Conservation (phyloP, 306 rosid species). For the Fragaria nilgerrensis region DNA sequence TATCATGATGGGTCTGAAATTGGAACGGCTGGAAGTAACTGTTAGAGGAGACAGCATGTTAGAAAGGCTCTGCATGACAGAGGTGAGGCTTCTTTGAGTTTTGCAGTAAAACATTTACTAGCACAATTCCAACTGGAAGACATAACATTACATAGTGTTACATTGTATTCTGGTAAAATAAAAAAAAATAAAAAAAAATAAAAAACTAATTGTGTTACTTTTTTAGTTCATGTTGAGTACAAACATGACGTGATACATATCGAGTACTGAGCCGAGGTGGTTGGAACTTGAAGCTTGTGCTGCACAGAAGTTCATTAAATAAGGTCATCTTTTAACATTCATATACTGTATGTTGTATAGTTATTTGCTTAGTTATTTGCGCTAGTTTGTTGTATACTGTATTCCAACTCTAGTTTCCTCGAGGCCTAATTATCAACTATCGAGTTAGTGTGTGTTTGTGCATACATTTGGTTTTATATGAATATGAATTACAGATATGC, state of each 20-base stretch:
- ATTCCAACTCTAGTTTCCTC: neutral
- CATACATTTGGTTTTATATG: neutral
- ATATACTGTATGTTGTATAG: no score
- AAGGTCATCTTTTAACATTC: neutral
- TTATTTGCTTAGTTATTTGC: neutral
- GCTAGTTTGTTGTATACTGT: neutral
- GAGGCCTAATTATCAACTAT: neutral
- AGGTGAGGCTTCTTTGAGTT: neutral
- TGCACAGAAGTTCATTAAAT: neutral
- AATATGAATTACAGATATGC: neutral
- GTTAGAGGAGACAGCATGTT: neutral
- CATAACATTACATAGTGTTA: neutral
- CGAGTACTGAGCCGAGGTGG: neutral
- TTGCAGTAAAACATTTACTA: neutral
- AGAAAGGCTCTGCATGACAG: neutral
- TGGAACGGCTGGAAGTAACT: neutral
- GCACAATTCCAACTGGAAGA: neutral
- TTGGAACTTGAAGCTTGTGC: neutral
- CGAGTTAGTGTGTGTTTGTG: neutral
- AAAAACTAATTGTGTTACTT: neutral
- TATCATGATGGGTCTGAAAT: neutral
- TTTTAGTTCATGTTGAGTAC: neutral
- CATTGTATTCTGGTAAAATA: neutral
- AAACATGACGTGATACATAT: neutral
- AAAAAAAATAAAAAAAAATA: neutral